These are phyloP conservation scores for Debaryomycetaceae sp. DNA, from an alignment of 1,139 yeast genomes.

Conservation along the genomic window DNA sequence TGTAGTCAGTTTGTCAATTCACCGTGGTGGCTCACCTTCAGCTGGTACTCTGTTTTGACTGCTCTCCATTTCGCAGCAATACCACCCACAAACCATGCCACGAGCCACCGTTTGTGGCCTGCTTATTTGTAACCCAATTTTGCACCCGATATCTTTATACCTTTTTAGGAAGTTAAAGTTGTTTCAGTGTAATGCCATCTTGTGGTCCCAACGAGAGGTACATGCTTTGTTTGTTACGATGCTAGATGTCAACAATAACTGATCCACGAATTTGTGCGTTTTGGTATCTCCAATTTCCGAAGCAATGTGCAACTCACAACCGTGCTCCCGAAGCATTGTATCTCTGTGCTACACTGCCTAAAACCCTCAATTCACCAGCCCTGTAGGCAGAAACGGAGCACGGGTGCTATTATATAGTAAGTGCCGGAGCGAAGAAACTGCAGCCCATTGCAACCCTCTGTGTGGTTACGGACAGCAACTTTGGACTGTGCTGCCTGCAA, in stretches of 20 bases:
- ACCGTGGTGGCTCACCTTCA: neutral
- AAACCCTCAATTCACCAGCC: no score
- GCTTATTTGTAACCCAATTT: neutral
- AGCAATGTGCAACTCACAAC: neutral
- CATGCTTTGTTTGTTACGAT: neutral
- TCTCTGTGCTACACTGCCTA: neutral
- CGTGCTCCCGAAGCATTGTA: neutral
- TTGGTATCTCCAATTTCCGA: neutral
- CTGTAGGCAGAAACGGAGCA: no score
- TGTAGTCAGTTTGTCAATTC: neutral
- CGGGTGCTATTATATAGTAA: no score
- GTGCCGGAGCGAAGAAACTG: no score
- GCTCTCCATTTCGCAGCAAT: neutral
- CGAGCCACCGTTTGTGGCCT: neutral
- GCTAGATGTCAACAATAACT: neutral
- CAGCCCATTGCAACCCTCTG: no score
- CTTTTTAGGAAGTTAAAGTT: neutral
- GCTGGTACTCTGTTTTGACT: neutral
- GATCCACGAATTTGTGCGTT: neutral
- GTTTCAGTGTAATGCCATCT: neutral
- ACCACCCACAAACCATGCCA: neutral
- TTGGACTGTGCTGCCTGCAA: no score
- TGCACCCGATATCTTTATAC: neutral
- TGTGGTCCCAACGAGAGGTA: neutral
- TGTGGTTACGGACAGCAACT: no score